phyloP scores from a whole-genome alignment of 345 rosid species.

The Murraya paniculata region DNA sequence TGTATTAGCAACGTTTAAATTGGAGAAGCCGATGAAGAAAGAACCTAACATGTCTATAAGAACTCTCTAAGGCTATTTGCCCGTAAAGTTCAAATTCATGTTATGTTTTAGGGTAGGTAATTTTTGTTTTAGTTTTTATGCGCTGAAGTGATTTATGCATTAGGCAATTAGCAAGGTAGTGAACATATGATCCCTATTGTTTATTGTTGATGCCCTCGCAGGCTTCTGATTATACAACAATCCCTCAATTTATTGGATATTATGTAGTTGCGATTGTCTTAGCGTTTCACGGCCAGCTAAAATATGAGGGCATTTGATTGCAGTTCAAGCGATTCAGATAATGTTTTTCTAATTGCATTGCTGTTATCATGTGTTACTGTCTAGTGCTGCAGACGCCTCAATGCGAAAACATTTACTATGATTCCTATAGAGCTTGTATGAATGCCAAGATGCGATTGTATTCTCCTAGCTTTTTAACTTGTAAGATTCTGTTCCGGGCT shows the following conservation, averaged over 20 bases:
- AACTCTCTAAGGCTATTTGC: constrained; percentile 4
- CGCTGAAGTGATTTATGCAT: background rate
- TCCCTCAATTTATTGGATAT: background rate
- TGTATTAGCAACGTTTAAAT: constrained; percentile 74
- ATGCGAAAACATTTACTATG: background rate
- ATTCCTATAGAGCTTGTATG: too few relatives aligned
- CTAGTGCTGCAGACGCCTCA: background rate
- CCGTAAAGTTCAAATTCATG: background rate
- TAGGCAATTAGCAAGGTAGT: too few relatives aligned
- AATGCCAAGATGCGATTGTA: background rate
- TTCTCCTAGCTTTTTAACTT: background rate
- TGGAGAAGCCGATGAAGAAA: constrained; percentile 46
- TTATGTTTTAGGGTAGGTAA: background rate
- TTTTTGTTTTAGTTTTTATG: background rate
- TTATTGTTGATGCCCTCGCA: background rate
- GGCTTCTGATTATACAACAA: background rate
- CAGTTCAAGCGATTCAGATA: background rate
- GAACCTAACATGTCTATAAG: constrained; percentile 15
- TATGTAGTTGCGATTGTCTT: background rate
- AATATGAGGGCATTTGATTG: background rate
- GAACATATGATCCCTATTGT: background rate
- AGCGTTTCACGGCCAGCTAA: background rate
- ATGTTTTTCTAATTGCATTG: background rate
- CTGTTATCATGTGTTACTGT: background rate
- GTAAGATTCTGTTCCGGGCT: background rate